A percentile compares a stretch with the other conserved stretches of the same genome.
Evolutionary conservation across 352 stramenopile species (phyloP).

Genomic region (Phytophthora boehmeriae): DNA sequence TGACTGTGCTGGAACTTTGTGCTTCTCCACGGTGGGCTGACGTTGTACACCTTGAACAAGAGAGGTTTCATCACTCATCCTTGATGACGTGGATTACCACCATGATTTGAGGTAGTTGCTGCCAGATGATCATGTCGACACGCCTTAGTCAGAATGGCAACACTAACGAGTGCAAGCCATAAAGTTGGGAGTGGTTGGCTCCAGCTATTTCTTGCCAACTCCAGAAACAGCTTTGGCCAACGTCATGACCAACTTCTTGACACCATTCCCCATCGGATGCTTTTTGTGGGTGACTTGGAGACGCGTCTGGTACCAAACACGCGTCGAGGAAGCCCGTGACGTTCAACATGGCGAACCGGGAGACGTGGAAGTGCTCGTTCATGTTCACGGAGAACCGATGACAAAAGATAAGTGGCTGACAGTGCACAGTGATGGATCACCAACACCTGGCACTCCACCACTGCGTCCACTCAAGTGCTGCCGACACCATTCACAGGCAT

Average conservation of each 20-base stretch:
- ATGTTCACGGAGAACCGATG: slow-evolving; percentile 53
- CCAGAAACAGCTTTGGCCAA: background rate
- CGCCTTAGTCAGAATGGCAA: too few species aligned
- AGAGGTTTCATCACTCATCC: too few species aligned
- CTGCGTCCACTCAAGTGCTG: slow-evolving; percentile 31
- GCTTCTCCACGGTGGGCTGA: too few species aligned
- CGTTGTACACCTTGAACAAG: too few species aligned
- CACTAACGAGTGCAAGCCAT: too few species aligned
- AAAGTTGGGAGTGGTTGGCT: too few species aligned
- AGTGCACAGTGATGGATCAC: slow-evolving; percentile 14
- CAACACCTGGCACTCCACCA: slow-evolving; percentile 10
- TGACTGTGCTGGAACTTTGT: background rate
- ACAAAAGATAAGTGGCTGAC: slow-evolving; percentile 57
- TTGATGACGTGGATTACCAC: background rate
- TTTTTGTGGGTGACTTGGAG: slow-evolving; percentile 54
- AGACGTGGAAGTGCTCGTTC: slow-evolving; percentile 29
- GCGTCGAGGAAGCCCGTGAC: slow-evolving; percentile 32
- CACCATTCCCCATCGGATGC: slow-evolving; percentile 11
- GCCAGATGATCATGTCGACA: too few species aligned
- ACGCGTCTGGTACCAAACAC: slow-evolving; percentile 53
- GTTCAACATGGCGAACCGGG: slow-evolving; percentile 2
- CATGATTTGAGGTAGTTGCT: too few species aligned
- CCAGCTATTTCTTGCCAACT: background rate
- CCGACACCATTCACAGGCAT: slow-evolving; percentile 33
- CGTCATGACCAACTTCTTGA: slow-evolving; percentile 7